Conservation (phyloP, 352 stramenopile species). For the Phytophthora hibernalis region DNA sequence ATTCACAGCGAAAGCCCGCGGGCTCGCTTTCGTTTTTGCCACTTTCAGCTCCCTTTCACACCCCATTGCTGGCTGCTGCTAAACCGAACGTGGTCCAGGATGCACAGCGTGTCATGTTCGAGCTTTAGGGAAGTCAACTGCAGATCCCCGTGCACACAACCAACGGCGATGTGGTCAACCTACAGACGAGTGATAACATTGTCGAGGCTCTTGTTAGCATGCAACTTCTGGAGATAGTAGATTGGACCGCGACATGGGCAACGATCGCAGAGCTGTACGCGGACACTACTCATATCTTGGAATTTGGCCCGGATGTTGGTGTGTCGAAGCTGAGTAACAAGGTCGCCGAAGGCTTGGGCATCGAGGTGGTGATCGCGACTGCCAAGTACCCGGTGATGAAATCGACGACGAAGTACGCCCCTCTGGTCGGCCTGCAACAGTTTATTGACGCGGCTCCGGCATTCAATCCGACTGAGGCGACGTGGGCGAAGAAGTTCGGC, state of each 20-base stretch:
- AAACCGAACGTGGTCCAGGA: slow-evolving; percentile 57
- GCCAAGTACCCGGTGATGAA: slow-evolving; percentile 48
- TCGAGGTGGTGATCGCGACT: slow-evolving; percentile 60
- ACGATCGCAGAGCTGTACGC: slow-evolving; percentile 45
- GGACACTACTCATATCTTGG: slow-evolving; percentile 69
- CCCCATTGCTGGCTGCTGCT: slow-evolving; percentile 49
- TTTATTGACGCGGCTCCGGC: slow-evolving; percentile 42
- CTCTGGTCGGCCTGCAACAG: slow-evolving; percentile 48
- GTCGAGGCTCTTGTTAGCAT: slow-evolving; percentile 60
- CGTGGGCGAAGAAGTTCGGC: slow-evolving; percentile 66
- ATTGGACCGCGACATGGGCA: slow-evolving; percentile 67
- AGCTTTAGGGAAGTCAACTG: slow-evolving; percentile 57
- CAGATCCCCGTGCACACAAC: slow-evolving; percentile 77
- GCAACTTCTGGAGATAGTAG: slow-evolving; percentile 67
- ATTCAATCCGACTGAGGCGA: slow-evolving; percentile 15
- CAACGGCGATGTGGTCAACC: slow-evolving; percentile 50
- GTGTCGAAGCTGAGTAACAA: slow-evolving; percentile 55
- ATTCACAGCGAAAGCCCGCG: slow-evolving; percentile 80
- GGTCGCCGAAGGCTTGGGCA: slow-evolving; percentile 58
- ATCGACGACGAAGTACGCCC: slow-evolving; percentile 31
- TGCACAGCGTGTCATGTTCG: slow-evolving; percentile 50
- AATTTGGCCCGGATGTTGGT: slow-evolving; percentile 75
- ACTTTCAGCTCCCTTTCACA: slow-evolving; percentile 86
- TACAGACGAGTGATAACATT: slow-evolving; percentile 62
- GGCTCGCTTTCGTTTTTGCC: slow-evolving; percentile 64